phyloP scores from a whole-genome alignment of 345 rosid species.

The Brassica nigra region DNA sequence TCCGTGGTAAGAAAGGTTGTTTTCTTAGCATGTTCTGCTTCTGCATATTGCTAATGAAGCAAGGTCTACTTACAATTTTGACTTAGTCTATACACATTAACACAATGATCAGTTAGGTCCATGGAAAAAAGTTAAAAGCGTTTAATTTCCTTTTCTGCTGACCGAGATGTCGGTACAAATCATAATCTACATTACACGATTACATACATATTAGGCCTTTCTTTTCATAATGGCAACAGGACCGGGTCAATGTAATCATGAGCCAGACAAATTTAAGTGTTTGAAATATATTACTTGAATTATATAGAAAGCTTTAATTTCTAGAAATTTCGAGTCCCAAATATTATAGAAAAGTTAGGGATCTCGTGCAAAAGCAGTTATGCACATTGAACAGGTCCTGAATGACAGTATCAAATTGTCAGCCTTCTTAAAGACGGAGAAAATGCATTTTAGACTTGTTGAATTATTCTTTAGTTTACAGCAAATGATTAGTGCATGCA shows the following conservation, averaged over 20 bases:
- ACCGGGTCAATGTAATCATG: conserved; percentile 8
- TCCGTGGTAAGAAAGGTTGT: background rate
- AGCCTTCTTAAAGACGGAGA: background rate
- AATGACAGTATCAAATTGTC: background rate
- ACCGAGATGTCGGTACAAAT: background rate
- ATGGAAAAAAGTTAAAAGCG: background rate
- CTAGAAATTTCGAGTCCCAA: conserved; percentile 3
- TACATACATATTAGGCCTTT: conserved; percentile 15
- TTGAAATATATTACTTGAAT: background rate
- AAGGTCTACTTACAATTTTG: background rate
- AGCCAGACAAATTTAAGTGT: background rate
- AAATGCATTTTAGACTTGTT: background rate
- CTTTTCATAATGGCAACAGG: background rate
- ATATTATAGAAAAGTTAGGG: background rate
- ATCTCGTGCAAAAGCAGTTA: background rate
- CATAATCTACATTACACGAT: conserved; percentile 1
- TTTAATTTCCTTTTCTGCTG: background rate
- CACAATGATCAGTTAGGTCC: conserved; percentile 18
- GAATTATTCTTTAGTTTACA: background rate
- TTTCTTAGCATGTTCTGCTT: background rate
- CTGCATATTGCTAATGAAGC: background rate
- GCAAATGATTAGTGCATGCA: background rate
- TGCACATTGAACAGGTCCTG: background rate
- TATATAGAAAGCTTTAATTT: background rate
- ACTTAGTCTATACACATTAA: background rate